Evolutionary conservation across 1,284 basidiomycete species (phyloP).

Genomic region (Rhodotorula sp.): DNA sequence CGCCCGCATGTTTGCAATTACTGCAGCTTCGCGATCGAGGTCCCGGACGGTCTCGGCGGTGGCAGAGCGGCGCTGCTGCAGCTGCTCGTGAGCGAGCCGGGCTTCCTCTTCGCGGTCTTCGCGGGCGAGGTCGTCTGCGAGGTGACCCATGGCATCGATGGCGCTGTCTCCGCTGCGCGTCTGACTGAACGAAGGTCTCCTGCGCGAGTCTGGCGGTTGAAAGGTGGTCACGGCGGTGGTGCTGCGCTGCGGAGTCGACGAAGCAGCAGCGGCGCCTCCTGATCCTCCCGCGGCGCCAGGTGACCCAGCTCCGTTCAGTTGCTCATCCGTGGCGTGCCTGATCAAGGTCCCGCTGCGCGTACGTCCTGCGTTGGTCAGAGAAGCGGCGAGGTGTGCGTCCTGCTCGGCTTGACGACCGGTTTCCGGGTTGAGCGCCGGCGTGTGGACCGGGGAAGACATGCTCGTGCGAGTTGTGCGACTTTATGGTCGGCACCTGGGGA

Average conservation of each 20-base stretch:
- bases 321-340: neutral
- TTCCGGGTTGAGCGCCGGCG: slow-evolving; percentile 5
- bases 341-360: slow-evolving; percentile 1
- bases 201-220: neutral
- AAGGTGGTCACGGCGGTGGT: slow-evolving; percentile 3
- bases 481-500: neutral
- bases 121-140: slow-evolving; percentile 39
- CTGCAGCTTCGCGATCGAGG: neutral
- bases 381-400: slow-evolving; percentile 31
- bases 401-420: slow-evolving; percentile 32
- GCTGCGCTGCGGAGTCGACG: slow-evolving; percentile 20
- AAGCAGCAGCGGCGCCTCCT: too few species aligned
- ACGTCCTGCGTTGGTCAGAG: slow-evolving; percentile 18
- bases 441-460: slow-evolving; percentile 4
- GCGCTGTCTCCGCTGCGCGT: slow-evolving; percentile 7
- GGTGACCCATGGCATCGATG: slow-evolving; percentile 36
- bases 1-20: neutral
- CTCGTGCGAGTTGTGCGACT: neutral
- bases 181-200: slow-evolving; percentile 27
- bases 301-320: neutral
- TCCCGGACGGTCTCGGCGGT: neutral
- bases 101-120: slow-evolving; percentile 34
- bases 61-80: slow-evolving; percentile 6
- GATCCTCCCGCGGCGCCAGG: too few species aligned
- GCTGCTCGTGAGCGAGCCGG: slow-evolving; percentile 15